Evolutionary conservation across 306 rosid species (phyloP).

Genomic region (Cucurbita moschata): DNA sequence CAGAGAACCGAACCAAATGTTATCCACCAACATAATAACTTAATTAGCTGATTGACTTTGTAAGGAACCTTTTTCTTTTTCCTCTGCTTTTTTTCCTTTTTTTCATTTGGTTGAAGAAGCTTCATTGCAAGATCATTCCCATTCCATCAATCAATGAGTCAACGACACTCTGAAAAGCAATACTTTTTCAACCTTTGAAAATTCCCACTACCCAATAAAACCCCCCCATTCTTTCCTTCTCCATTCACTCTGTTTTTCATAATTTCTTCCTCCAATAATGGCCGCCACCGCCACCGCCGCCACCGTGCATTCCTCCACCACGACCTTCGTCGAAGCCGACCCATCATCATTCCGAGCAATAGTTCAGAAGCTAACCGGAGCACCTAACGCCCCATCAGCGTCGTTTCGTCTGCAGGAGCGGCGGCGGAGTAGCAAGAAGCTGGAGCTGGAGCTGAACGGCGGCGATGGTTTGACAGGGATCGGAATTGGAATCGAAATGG

Average conservation of each 20-base stretch:
- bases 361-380: slow-evolving; percentile 82
- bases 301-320: slow-evolving; percentile 32
- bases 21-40: not conserved
- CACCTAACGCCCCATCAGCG: slow-evolving; percentile 47
- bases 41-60: not conserved
- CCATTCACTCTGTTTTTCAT: not conserved
- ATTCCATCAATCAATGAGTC: not conserved
- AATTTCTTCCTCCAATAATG: not conserved
- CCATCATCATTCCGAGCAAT: slow-evolving; percentile 63
- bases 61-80: not conserved
- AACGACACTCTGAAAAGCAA: not conserved
- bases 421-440: slow-evolving; percentile 43
- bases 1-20: not conserved
- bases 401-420: slow-evolving; percentile 81
- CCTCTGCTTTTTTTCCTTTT: not conserved
- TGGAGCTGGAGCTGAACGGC: slow-evolving; percentile 35
- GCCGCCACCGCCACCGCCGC: slow-evolving; percentile 26
- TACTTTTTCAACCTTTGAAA: not conserved
- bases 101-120: not conserved
- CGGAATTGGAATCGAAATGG: slow-evolving; percentile 14
- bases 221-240: slow-evolving; percentile 18
- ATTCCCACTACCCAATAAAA: slow-evolving; percentile 11
- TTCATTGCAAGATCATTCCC: not conserved
- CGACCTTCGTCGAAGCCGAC: slow-evolving; percentile 79
- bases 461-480: not conserved